Evolutionary conservation across 1,284 basidiomycete species (phyloP), one percentile per base, ranked within the genome.

Genomic region (Cerioporus squamosus): DNA sequence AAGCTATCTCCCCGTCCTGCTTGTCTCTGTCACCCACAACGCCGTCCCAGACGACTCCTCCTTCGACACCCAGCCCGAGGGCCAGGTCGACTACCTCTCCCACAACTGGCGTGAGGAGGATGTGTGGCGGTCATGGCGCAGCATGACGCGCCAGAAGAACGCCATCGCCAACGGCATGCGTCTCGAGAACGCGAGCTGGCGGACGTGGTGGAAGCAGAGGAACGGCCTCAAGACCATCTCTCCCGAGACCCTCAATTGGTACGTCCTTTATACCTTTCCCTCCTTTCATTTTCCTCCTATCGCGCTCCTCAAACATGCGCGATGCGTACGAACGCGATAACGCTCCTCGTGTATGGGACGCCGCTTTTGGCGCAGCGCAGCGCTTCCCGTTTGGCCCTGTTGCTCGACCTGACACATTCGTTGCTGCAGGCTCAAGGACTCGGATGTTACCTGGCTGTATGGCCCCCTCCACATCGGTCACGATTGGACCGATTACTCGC

Each of bases 141-240:
- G 90, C 72, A 99, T 98, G 95, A 99, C 97, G 50, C 88, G 94
- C 64, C 93, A 95, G 81, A 99, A 98, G 86, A 93, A 98, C 73
- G 96, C 97, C 77, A 98, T 99, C 71, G 88, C 95, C 14, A 99
- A 99, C 73, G 97, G 97, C 49, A 84, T 93, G 57, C 81, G 97
- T 51, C 85, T 99, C 60, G 97, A 99, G 81, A 99, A 99, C 72
- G 97, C 97, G 5, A 93, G 90, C 68, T 99, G 97, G 97, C 81
- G 97, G 45, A 99, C 97, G 1, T 99, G 97, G 97, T 97, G 96
- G 85, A 98, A 99, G 78, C 97, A 98, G 83, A 83, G 97, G 63
- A 98, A 97, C 69, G 95, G 96, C 65, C 85, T 99, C 59, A 94
- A 93, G 78, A 99, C 97, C 0, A 87, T 99, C 72, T 92, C 89